A percentile compares a stretch with the other conserved stretches of the same genome.
phyloP scores from a whole-genome alignment of 768 basidiomycete species.

The Boletus sensibilis region DNA sequence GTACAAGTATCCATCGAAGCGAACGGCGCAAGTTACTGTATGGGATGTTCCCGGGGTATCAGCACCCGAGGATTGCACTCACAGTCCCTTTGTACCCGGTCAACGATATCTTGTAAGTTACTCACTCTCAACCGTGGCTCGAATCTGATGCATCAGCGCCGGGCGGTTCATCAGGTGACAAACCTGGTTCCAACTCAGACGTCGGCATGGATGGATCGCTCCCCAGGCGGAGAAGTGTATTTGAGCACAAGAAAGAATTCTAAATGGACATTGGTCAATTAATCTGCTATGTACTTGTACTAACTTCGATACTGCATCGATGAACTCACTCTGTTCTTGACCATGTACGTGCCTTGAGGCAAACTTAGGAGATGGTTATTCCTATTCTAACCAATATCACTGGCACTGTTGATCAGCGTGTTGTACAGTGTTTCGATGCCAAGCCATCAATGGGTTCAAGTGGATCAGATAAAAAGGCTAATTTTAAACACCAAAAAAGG shows the following conservation, averaged over 20 bases:
- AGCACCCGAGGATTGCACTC: conserved; percentile 47
- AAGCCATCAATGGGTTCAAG: neutral
- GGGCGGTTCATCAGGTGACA: conserved; percentile 38
- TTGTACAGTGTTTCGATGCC: neutral
- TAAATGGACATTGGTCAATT: conserved; percentile 48
- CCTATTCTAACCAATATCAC: neutral
- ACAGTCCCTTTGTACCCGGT: conserved; percentile 56
- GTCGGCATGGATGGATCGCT: conserved; percentile 68
- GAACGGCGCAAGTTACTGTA: conserved; percentile 75
- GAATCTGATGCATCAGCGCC: neutral
- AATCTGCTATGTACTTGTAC: neutral
- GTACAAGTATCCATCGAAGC: conserved; percentile 46
- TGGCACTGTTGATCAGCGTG: neutral
- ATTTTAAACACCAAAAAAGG: too few relatives aligned
- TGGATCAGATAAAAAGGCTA: too few relatives aligned
- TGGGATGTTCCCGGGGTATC: conserved; percentile 69
- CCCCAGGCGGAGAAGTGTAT: conserved; percentile 65
- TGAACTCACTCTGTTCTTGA: neutral
- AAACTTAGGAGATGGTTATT: neutral
- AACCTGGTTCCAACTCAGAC: conserved; percentile 69
- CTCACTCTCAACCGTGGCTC: neutral
- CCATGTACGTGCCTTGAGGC: neutral
- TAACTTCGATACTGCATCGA: neutral
- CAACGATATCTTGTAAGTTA: conserved; percentile 64
- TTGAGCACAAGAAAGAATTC: conserved; percentile 66